Evolutionary conservation across 2,329 filamentous ascomycete species (phyloP).

Genomic region (Diaporthe eres): DNA sequence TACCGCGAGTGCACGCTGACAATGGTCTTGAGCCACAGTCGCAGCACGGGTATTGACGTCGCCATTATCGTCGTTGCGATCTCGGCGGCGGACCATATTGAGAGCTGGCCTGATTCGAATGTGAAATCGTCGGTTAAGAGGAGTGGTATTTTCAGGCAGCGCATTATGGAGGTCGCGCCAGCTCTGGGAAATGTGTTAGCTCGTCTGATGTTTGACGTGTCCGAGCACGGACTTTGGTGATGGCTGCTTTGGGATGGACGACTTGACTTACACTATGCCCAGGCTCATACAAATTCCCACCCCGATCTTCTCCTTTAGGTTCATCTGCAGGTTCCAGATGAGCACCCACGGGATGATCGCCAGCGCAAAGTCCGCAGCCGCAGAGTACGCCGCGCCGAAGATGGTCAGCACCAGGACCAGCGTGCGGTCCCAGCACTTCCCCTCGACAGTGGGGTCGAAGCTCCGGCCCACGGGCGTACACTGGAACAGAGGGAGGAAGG

Average conservation of each 20-base stretch:
- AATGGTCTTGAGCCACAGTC: constrained; percentile 42
- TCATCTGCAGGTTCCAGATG: constrained; percentile 57
- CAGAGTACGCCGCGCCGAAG: constrained; percentile 53
- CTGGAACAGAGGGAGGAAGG: constrained; percentile 49
- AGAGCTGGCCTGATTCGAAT: constrained; percentile 40
- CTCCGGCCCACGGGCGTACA: constrained; percentile 50
- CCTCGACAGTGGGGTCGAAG: constrained; percentile 47
- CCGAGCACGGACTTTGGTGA: constrained; percentile 33
- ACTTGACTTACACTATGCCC: constrained; percentile 55
- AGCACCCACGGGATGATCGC: constrained; percentile 58
- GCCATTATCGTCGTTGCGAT: constrained; percentile 49
- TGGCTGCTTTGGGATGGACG: constrained; percentile 5
- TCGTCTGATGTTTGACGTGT: constrained; percentile 35
- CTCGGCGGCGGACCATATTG: constrained; percentile 46
- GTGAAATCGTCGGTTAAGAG: constrained; percentile 35
- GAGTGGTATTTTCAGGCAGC: constrained; percentile 26
- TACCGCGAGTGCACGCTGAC: constrained; percentile 24
- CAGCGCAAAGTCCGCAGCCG: constrained; percentile 56
- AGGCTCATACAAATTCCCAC: constrained; percentile 59
- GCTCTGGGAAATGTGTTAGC: constrained; percentile 46
- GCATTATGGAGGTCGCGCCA: constrained; percentile 50
- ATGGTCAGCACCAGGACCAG: constrained; percentile 51
- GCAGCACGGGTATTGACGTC: constrained; percentile 50
- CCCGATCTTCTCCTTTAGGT: constrained; percentile 56
- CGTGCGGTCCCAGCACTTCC: constrained; percentile 50